phyloP scores from a whole-genome alignment of 805 yeast genomes.

The Starmerella bombicola region DNA sequence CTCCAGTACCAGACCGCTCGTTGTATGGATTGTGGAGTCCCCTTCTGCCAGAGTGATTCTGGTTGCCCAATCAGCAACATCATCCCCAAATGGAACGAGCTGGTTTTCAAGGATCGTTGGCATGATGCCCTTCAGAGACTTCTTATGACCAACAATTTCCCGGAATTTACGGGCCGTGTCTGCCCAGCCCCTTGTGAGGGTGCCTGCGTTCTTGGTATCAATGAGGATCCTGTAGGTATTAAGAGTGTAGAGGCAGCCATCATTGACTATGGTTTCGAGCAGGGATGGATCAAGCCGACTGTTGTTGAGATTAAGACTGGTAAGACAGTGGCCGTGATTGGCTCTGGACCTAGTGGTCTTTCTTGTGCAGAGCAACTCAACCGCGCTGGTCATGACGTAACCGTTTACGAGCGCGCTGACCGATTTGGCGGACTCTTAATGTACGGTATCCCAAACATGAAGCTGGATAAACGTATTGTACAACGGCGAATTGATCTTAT shows the following conservation, averaged over 20 bases:
- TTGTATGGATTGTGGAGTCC: conserved; percentile 99
- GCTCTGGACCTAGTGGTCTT: conserved; percentile 96
- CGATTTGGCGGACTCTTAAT: conserved; percentile 93
- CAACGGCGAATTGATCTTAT: conserved; percentile 85
- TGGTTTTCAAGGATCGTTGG: conserved; percentile 92
- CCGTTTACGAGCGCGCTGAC: conserved; percentile 87
- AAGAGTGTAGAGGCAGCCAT: conserved; percentile 92
- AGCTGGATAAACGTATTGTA: conserved; percentile 82
- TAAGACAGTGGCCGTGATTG: conserved; percentile 70
- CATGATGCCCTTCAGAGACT: conserved; percentile 81
- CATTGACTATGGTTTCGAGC: conserved; percentile 89
- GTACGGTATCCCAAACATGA: conserved; percentile 99
- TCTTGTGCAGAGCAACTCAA: conserved; percentile 96
- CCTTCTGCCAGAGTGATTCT: conserved; percentile 94
- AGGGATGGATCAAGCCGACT: conserved; percentile 87
- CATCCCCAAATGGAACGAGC: conserved; percentile 96
- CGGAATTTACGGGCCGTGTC: conserved; percentile 94
- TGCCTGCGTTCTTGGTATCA: conserved; percentile 86
- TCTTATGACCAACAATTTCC: conserved; percentile 94
- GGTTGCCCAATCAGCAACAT: conserved; percentile 97
- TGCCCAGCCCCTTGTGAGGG: conserved; percentile 99
- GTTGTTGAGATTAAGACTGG: conserved; percentile 78
- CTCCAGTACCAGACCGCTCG: conserved; percentile 87
- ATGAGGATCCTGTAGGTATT: conserved; percentile 91
- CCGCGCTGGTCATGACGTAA: conserved; percentile 87